Base-by-base conservation (phyloP, 2,329 filamentous ascomycete species). In the Trichophyton simii region DNA sequence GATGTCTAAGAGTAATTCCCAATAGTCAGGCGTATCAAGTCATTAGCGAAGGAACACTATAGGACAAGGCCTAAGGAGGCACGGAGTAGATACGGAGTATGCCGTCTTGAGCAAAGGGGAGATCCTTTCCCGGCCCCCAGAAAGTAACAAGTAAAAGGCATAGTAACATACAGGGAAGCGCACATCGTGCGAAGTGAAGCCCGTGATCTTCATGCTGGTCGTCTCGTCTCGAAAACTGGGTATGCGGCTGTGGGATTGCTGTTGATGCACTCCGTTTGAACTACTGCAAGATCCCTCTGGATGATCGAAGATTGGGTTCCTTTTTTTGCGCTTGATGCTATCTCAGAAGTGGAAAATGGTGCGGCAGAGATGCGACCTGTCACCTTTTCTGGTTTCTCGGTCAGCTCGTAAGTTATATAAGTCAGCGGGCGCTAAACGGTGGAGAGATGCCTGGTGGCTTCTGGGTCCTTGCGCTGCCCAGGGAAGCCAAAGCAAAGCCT, bases 181-280 rank as follows among this genome's bases (percentile, higher is more conserved):
- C 72, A 90, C 86, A 77, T 90, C 87, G 71, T 85, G 81, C 63
- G 86, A 87, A 66, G 77, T 78, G 79, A 84, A 89, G 65, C 85
- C 83, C 60, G 85, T 89, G 71, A 90, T 88, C 62, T 83, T 88
- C 68, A 89, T 75, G 75, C 25, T 52, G 20, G 44, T 13, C 44
- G 18, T 58, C 28, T 22, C 18, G 54, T 57, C n/a, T 57, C 20
- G 9, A 20, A 20, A 22, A 11, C 44, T n/a, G 44, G 11, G 34
- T 38, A 13, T 38, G 34, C 34, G 34, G 34, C 34, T 38, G 34
- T 38, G 34, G 34, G 34, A 31, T 38, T 8, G 44, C n/a, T 20
- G 20, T 48, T 18, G 13, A 11, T 52, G 22, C 25, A 28, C 28
- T 31, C 28, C 6, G 28, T 31, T 25, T 52, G 46, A 25, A 28